Evolutionary conservation across 2,329 filamentous ascomycete genomes (phyloP), one percentile per base, ranked within the genome.

Genomic region (Trichoderma harzianum): DNA sequence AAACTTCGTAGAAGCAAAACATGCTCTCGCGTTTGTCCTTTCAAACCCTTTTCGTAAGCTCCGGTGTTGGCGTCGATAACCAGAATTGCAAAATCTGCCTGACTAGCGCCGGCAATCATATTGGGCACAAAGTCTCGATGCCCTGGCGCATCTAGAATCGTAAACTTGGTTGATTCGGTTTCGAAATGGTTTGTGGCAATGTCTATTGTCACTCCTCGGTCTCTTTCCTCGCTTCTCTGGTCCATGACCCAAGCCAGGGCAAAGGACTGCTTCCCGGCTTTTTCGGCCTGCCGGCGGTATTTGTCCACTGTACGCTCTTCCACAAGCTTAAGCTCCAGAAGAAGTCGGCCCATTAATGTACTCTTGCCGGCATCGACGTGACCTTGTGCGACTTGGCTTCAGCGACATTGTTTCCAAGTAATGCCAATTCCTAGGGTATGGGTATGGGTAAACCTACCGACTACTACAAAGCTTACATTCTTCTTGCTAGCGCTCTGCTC

Each of bases 301-400:
- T 92, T 95, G 71, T 97, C 94, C 73, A 99, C 87, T 0, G 95
- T 95, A 72, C 95, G 87, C 78, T 97, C 90, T 75, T 97, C 93
- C 7, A 99, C 90, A 30, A 95, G 92, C 72, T 95, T 92, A 53
- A 97, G 87, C 76, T 99, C 96, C 55, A 95, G 90, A 6, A 99
- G 84, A 32, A 99, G 82, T n/a, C 96, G 90, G 0, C 95, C 96
- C 95, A 99, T 98, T 47, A 99, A 87, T 7, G 96, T 99, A 80
- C 94, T 98, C 82, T 99, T 99, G 67, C 96, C 96, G 67, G 97
- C 95, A 80, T 99, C 96, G 70, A 99, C 96, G 80, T 99, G 96
- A 16, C 96, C 94, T 94, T 39, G n/a, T 8, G 16, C 3, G n/a
- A 14, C 57, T 60, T 32, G 10, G 11, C n/a, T n/a, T 60, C n/a